Percentiles rank a stretch among this genome's conserved stretches.
These are phyloP conservation scores for Nakaseomyces uthaithaninus DNA, from an alignment of 1,139 yeast genomes.

Conservation along the genomic window DNA sequence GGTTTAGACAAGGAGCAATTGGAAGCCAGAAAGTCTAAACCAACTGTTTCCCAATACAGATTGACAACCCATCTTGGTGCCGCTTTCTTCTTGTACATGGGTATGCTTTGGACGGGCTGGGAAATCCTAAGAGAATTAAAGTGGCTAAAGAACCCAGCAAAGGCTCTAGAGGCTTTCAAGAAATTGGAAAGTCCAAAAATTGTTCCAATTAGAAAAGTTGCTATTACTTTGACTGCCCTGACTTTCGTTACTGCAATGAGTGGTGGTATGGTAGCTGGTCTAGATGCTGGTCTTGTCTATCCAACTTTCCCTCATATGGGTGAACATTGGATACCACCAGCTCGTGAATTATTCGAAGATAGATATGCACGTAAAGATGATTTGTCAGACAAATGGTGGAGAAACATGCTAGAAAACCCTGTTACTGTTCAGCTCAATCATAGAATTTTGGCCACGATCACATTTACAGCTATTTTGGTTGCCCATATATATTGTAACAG, in stretches of 20 bases:
- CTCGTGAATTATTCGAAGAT: conserved; percentile 66
- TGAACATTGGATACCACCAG: conserved; percentile 59
- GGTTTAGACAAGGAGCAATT: conserved; percentile 82
- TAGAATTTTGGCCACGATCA: conserved; percentile 73
- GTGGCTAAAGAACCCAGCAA: conserved; percentile 53
- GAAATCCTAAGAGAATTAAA: conserved; percentile 72
- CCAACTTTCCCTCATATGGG: conserved; percentile 98
- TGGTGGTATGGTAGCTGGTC: conserved; percentile 97
- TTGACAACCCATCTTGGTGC: conserved; percentile 91
- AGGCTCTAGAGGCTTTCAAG: conserved; percentile 42
- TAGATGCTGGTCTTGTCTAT: conserved; percentile 94
- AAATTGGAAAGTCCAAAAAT: conserved; percentile 55
- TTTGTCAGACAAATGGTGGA: conserved; percentile 74
- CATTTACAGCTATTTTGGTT: conserved; percentile 65
- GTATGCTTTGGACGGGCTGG: conserved; percentile 85
- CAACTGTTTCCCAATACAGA: conserved; percentile 94
- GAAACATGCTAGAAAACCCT: conserved; percentile 91
- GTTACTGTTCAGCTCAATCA: conserved; percentile 92
- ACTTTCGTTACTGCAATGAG: conserved; percentile 88
- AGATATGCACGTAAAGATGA: conserved; percentile 62
- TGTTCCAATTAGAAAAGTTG: conserved; percentile 46
- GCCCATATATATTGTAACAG: conserved; percentile 55
- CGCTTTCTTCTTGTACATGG: conserved; percentile 79
- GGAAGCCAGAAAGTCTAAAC: conserved; percentile 74
- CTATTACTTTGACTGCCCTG: conserved; percentile 51